Conservation (phyloP, 2,329 filamentous ascomycete genomes). For the Escovopsis sp. region DNA sequence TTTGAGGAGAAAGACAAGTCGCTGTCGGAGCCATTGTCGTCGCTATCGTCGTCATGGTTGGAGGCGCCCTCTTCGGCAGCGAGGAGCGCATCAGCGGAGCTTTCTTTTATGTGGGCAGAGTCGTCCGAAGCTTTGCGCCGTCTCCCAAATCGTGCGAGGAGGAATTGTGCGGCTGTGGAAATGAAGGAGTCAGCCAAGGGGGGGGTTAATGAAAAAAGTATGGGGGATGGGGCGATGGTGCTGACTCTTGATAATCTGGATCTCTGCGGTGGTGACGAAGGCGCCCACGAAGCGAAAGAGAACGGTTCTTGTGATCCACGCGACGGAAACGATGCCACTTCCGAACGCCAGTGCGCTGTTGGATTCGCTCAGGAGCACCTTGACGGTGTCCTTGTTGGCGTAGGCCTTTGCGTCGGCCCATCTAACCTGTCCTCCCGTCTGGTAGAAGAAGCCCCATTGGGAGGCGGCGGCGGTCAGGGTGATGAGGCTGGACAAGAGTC, state of each 20-base stretch:
- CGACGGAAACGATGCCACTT: conserved; percentile 10
- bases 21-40: not conserved
- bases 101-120: not conserved
- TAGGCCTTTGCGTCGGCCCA: conserved; percentile 18
- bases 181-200: not conserved
- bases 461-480: conserved; percentile 15
- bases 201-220: not conserved
- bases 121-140: not conserved
- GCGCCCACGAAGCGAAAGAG: conserved; percentile 12
- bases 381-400: conserved; percentile 17
- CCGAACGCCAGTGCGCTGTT: conserved; percentile 12
- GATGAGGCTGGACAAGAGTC: conserved; percentile 8
- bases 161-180: not conserved
- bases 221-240: not conserved
- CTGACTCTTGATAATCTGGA: conserved; percentile 9
- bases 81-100: conserved; percentile 1
- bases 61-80: not conserved
- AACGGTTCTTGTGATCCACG: conserved; percentile 11
- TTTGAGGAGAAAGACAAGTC: conserved; percentile 1
- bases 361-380: conserved; percentile 18
- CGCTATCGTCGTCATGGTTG: conserved; percentile 5
- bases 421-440: conserved; percentile 18
- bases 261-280: conserved; percentile 10
- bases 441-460: conserved; percentile 17
- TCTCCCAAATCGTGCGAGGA: not conserved